phyloP scores from a whole-genome alignment of 495 filamentous ascomycete species.

The Mytilinidion resinicola region DNA sequence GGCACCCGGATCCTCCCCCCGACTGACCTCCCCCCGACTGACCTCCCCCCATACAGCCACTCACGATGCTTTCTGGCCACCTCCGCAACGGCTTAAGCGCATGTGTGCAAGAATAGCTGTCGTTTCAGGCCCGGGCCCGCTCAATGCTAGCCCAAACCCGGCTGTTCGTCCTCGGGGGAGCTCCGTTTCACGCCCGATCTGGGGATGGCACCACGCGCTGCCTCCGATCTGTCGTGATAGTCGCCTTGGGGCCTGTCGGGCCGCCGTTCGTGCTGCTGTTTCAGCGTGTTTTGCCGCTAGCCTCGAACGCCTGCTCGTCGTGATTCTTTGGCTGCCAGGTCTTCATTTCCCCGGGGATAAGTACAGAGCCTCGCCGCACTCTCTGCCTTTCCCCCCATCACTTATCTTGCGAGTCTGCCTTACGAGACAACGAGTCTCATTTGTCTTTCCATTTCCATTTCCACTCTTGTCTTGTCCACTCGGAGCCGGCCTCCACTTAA shows the following conservation, averaged over 20 bases:
- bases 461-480: not conserved
- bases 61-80: conserved; percentile 5
- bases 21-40: conserved; percentile 15
- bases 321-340: conserved; percentile 20
- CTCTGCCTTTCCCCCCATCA: conserved; percentile 4
- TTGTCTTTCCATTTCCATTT: conserved; percentile 17
- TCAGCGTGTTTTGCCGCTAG: conserved; percentile 24
- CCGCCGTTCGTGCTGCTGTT: conserved; percentile 20
- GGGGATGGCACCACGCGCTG: not conserved
- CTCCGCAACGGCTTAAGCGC: conserved; percentile 3
- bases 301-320: conserved; percentile 10
- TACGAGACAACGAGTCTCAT: conserved; percentile 18
- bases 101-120: not conserved
- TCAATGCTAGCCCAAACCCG: too few species aligned
- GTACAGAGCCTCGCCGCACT: conserved; percentile 28
- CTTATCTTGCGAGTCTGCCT: conserved; percentile 17
- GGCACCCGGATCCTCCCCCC: not conserved
- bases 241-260: conserved; percentile 1
- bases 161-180: too few species aligned
- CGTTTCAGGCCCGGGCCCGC: not conserved
- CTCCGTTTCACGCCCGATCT: not conserved
- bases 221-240: conserved; percentile 17
- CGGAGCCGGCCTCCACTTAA: conserved; percentile 29
- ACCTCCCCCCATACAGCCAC: conserved; percentile 19
- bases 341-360: conserved; percentile 20